Base-by-base conservation (phyloP, 805 yeast species). In the Wickerhamiella lipophila region DNA sequence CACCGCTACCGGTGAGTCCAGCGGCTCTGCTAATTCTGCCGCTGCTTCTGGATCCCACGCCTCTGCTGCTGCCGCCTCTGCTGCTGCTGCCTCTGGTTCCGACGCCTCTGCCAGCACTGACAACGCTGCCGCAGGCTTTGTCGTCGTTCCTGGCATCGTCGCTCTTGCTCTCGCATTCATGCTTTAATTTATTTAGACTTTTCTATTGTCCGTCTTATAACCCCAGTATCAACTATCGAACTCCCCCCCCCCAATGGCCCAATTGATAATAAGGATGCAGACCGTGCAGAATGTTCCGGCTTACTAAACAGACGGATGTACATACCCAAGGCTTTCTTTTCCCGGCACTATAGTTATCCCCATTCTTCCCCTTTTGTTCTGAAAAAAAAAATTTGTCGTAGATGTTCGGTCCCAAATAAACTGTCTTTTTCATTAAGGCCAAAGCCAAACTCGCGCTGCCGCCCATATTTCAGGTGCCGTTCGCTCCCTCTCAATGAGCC, bases 111-210 rank as follows among this genome's bases (percentile, higher is more conserved):
- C 47, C 15, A 15, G 29, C 26, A 29, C 29, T 35, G 47, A 32
- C 26, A 36, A 36, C 36, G 15, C 4, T n/a, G 38, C 21, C 15
- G 16, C 42, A 3, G 48, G 42, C 21, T 18, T 30, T 13, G 16
- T 26, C 6, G 26, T 18, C 26, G 3, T n/a, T 29, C 46, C 46
- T 42, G 21, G 36, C 36, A 11, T 36, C 15, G 35, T 21, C 13
- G 25, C 32, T n/a, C 16, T 22, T 6, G 36, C 36, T 3, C 12
- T 45, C 18, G 48, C 48, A 3, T 26, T 27, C 12, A 34, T 45
- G 34, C 48, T 45, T 26, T 45, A 45, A 45, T 45, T 29, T 45
- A 45, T 45, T 45, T 35, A 35, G 38, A 32, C 38, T 38, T 18
- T 18, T 29, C 8, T 36, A 12, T n/a, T n/a, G n/a, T n/a, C n/a